Conservation (phyloP, 345 rosid species). For the rapeseed (Brassica napus) region DNA sequence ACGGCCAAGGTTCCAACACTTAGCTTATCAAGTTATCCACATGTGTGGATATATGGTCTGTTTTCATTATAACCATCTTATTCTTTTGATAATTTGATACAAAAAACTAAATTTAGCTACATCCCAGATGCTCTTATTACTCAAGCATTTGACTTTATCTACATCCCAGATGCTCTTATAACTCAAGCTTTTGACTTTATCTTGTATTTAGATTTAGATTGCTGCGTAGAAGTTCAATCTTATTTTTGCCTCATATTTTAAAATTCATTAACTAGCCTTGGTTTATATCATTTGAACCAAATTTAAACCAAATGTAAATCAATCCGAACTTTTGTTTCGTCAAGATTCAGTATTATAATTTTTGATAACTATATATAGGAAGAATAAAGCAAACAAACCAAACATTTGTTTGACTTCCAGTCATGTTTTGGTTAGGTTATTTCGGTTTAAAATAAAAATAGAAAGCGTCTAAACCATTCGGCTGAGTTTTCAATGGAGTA, state of each 20-base stretch:
- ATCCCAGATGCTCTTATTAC: conserved; percentile 4
- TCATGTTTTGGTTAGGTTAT: neutral
- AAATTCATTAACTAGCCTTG: neutral
- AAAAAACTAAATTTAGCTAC: conserved; percentile 7
- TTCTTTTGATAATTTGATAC: neutral
- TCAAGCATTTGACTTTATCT: conserved; percentile 19
- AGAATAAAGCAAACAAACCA: neutral
- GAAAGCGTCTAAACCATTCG: neutral
- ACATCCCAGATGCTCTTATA: neutral
- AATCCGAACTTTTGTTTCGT: neutral
- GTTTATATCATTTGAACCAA: neutral
- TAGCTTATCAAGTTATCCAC: conserved; percentile 22
- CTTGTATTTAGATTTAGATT: conserved; percentile 27
- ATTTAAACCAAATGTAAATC: neutral
- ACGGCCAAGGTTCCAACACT: conserved; percentile 17
- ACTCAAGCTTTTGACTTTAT: conserved; percentile 19
- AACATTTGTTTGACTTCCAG: neutral
- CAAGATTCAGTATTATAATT: neutral
- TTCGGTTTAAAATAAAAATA: neutral
- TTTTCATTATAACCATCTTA: neutral
- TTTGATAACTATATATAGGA: neutral
- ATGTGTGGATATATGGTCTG: neutral
- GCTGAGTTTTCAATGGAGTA: neutral
- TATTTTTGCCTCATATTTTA: neutral
- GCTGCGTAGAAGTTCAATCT: conserved; percentile 6